These are phyloP conservation scores for Thinopyrum elongatum DNA, from an alignment of 176 grass and related monocot species.

Conservation along the genomic window DNA sequence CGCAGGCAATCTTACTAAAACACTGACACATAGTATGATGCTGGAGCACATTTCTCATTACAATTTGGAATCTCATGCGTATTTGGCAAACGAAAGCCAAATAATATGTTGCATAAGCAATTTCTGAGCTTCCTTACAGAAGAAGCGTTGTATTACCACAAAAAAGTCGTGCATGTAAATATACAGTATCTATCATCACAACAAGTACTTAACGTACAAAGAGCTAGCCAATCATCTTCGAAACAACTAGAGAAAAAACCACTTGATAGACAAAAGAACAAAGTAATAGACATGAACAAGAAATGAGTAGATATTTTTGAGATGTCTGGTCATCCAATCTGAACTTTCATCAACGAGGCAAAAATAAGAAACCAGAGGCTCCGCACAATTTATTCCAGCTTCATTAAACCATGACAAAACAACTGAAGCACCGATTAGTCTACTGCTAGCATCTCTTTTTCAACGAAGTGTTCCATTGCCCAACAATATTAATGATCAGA, in stretches of 20 bases:
- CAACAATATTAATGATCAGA: not conserved
- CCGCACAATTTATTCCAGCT: not conserved
- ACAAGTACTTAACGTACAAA: not conserved
- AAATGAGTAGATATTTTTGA: not conserved
- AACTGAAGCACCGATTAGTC: not conserved
- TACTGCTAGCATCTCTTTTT: not conserved
- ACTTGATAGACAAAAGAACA: not conserved
- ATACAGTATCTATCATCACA: slow-evolving; percentile 14
- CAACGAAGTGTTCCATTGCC: not conserved
- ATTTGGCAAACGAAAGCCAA: not conserved
- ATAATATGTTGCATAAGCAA: not conserved
- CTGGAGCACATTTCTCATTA: not conserved
- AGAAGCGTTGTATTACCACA: not conserved
- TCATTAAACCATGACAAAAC: slow-evolving; percentile 3
- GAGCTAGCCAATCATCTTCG: not conserved
- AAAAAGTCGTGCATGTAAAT: not conserved
- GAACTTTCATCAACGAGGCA: not conserved
- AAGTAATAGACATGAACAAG: not conserved
- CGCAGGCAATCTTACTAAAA: not conserved
- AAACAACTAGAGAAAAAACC: not conserved
- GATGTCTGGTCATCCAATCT: not conserved
- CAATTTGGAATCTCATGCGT: not conserved
- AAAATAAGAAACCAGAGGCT: not conserved
- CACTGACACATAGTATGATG: not conserved
- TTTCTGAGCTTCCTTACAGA: not conserved